phyloP scores from a whole-genome alignment of 768 basidiomycete species.

The Panaeolus cyanescens region DNA sequence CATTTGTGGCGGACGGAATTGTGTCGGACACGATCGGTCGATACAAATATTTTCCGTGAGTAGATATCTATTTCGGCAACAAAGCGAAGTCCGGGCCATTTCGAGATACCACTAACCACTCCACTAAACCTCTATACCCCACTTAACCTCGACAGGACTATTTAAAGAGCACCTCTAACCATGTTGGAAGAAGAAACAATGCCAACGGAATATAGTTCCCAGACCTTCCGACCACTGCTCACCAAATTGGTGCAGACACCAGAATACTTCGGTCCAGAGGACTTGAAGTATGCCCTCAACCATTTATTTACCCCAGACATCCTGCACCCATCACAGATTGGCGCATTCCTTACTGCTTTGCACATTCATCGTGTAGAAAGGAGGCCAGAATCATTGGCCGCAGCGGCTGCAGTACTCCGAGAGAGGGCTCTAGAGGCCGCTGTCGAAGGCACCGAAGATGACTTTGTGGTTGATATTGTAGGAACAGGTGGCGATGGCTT shows the following conservation, averaged over 20 bases:
- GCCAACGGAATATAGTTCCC: conserved; percentile 27
- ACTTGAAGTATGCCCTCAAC: conserved; percentile 72
- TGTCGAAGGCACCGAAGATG: conserved; percentile 58
- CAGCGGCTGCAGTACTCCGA: conserved; percentile 75
- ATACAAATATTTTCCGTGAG: conserved; percentile 1
- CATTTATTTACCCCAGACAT: conserved; percentile 71
- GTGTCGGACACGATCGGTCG: conserved; percentile 3
- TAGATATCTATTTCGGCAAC: conserved; percentile 3
- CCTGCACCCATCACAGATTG: conserved; percentile 74
- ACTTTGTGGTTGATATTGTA: conserved; percentile 80
- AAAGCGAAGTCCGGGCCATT: not conserved
- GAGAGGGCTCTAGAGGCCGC: conserved; percentile 65
- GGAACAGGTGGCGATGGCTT: conserved; percentile 96
- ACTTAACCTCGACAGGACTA: not conserved
- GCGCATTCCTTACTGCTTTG: conserved; percentile 86
- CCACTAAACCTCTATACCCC: not conserved
- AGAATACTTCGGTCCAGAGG: conserved; percentile 76
- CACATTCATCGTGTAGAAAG: conserved; percentile 80
- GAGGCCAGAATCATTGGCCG: conserved; percentile 74
- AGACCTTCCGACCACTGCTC: conserved; percentile 75
- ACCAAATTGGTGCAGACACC: conserved; percentile 80
- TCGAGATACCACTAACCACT: not conserved
- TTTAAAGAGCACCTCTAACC: not conserved
- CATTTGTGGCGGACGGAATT: conserved; percentile 2
- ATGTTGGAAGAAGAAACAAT: conserved; percentile 4